phyloP scores from a whole-genome alignment of 1,284 basidiomycete genomes.

The Stereum hirsutum region DNA sequence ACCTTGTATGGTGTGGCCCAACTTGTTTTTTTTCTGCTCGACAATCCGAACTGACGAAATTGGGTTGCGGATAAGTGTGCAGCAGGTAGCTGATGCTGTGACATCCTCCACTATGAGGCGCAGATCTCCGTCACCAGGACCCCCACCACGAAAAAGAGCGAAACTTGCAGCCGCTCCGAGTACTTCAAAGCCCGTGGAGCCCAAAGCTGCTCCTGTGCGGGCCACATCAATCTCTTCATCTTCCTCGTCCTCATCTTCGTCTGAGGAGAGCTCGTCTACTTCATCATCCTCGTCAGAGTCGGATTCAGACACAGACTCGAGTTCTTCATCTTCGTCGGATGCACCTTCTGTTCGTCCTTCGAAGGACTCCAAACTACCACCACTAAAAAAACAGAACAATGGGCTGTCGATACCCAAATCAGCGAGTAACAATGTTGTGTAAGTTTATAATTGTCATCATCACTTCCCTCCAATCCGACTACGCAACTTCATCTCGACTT shows the following conservation, averaged over 20 bases:
- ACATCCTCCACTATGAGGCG: not conserved
- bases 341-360: conserved; percentile 1
- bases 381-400: not conserved
- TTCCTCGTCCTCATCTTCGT: conserved; percentile 7
- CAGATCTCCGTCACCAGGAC: not conserved
- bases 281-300: conserved; percentile 15
- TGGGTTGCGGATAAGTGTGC: not conserved
- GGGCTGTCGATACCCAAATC: too few species aligned
- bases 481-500: not conserved
- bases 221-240: conserved; percentile 1
- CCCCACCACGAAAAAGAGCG: not conserved
- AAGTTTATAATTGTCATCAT: too few species aligned
- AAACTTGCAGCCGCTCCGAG: conserved; percentile 1
- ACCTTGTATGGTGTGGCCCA: conserved; percentile 28
- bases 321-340: conserved; percentile 14
- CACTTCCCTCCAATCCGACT: conserved; percentile 4
- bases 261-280: conserved; percentile 11
- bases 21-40: not conserved
- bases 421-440: too few species aligned
- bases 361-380: not conserved
- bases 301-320: conserved; percentile 12
- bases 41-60: not conserved
- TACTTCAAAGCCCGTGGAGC: not conserved
- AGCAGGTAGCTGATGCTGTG: not conserved
- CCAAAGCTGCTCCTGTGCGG: not conserved